These are phyloP conservation scores for Leishmania turanica DNA, from an alignment of 208 protist genomes.

Conservation along the genomic window DNA sequence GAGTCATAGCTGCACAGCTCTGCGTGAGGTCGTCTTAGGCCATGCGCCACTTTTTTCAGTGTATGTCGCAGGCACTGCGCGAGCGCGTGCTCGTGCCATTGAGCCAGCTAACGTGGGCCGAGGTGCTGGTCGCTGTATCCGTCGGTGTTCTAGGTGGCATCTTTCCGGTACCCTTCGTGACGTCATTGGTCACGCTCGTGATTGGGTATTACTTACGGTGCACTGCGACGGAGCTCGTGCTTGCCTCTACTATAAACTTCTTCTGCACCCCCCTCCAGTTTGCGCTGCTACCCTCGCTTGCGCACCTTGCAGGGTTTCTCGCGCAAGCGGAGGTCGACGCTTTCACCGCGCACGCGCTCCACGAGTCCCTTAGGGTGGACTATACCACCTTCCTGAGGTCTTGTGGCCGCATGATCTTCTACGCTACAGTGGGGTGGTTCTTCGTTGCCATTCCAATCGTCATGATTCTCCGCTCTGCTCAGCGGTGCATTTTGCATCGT, in stretches of 20 bases:
- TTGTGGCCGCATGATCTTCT: conserved; percentile 39
- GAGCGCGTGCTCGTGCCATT: conserved; percentile 40
- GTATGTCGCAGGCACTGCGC: conserved; percentile 11
- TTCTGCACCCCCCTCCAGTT: conserved; percentile 56
- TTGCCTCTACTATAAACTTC: conserved; percentile 46
- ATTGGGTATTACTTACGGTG: conserved; percentile 22
- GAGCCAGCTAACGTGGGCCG: conserved; percentile 20
- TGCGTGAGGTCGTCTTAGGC: background rate
- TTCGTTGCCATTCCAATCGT: conserved; percentile 21
- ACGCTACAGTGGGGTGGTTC: conserved; percentile 42
- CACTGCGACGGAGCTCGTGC: conserved; percentile 25
- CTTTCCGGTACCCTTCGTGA: conserved; percentile 61
- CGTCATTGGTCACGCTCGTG: conserved; percentile 35
- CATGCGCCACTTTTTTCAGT: conserved; percentile 12
- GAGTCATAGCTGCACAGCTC: background rate
- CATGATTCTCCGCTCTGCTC: conserved; percentile 7
- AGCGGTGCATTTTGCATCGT: conserved; percentile 1
- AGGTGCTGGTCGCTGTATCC: conserved; percentile 31
- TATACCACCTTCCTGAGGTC: conserved; percentile 26
- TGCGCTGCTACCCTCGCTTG: conserved; percentile 41
- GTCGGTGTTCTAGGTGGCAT: conserved; percentile 51
- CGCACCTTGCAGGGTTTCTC: conserved; percentile 13
- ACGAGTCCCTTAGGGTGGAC: conserved; percentile 19
- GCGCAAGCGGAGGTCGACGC: conserved; percentile 13
- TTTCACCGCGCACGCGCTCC: conserved; percentile 38